Conservation (phyloP, 768 basidiomycete genomes). For the Tylopilus subfusipes region DNA sequence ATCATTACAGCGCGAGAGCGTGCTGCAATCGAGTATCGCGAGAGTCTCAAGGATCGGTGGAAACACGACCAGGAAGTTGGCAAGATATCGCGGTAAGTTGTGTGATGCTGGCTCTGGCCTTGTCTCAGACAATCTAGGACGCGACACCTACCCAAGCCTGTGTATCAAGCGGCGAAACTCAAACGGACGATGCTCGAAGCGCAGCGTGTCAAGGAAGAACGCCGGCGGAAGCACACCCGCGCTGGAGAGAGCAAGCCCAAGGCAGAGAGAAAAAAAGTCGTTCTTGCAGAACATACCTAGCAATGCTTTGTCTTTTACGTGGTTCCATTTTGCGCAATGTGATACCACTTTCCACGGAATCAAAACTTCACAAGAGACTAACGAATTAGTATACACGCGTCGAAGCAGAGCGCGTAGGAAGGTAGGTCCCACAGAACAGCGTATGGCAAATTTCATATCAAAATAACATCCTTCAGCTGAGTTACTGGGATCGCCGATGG, state of each 20-base stretch:
- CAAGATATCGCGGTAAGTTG: slow-evolving; percentile 70
- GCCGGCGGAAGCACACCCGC: slow-evolving; percentile 84
- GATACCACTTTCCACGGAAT: slow-evolving; percentile 1
- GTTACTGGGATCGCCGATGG: slow-evolving; percentile 54
- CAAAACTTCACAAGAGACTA: neutral
- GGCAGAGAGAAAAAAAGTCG: slow-evolving; percentile 85
- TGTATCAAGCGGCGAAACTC: slow-evolving; percentile 82
- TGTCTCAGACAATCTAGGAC: slow-evolving; percentile 39
- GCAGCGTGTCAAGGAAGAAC: slow-evolving; percentile 86
- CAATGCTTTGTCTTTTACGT: slow-evolving; percentile 12
- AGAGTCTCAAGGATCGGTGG: slow-evolving; percentile 86
- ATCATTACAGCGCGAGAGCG: slow-evolving; percentile 87
- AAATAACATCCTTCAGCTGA: slow-evolving; percentile 39
- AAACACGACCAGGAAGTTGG: slow-evolving; percentile 78
- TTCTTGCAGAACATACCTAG: slow-evolving; percentile 70
- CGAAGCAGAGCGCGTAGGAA: neutral
- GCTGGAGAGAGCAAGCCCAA: slow-evolving; percentile 85
- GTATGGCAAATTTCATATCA: slow-evolving; percentile 2
- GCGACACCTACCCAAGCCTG: slow-evolving; percentile 86
- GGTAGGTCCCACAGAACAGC: slow-evolving; percentile 5
- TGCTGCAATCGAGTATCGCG: slow-evolving; percentile 89
- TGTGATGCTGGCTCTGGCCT: neutral
- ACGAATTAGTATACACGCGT: slow-evolving; percentile 1
- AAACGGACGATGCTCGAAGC: slow-evolving; percentile 94
- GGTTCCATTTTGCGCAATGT: slow-evolving; percentile 5